These are phyloP conservation scores for Trichoderma breve DNA, from an alignment of 2,329 filamentous ascomycete species.

Conservation along the genomic window DNA sequence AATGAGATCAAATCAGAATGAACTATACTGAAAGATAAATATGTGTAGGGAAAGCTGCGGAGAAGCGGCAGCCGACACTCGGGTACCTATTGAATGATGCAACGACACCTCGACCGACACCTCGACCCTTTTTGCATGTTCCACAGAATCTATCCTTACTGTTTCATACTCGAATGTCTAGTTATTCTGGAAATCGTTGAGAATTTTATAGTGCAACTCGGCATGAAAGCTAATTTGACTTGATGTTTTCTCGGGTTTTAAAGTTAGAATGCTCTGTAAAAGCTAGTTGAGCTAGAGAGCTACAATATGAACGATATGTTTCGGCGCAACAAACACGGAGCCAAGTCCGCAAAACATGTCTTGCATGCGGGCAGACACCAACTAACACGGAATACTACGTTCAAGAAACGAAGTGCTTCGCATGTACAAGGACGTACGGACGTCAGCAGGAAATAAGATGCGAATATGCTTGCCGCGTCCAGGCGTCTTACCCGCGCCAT, in stretches of 20 bases:
- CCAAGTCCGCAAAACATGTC: neutral
- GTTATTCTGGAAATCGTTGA: neutral
- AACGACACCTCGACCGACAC: neutral
- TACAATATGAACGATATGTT: neutral
- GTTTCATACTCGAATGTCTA: neutral
- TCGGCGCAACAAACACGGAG: neutral
- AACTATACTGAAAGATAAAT: neutral
- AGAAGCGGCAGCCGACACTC: neutral
- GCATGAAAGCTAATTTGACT: neutral
- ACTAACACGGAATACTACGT: neutral
- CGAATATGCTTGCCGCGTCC: neutral
- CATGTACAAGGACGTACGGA: neutral
- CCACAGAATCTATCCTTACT: neutral
- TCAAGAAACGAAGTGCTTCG: neutral
- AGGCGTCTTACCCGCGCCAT: neutral
- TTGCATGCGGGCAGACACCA: neutral
- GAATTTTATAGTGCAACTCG: neutral
- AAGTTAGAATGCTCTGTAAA: neutral
- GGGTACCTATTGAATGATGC: neutral
- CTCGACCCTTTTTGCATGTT: neutral
- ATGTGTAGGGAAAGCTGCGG: neutral
- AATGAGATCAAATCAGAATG: neutral
- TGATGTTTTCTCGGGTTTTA: neutral
- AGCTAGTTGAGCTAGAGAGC: neutral
- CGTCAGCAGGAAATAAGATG: conserved; percentile 3